These are phyloP conservation scores for Tylopilus rubrobrunneus DNA, from an alignment of 768 basidiomycete genomes.

Conservation along the genomic window DNA sequence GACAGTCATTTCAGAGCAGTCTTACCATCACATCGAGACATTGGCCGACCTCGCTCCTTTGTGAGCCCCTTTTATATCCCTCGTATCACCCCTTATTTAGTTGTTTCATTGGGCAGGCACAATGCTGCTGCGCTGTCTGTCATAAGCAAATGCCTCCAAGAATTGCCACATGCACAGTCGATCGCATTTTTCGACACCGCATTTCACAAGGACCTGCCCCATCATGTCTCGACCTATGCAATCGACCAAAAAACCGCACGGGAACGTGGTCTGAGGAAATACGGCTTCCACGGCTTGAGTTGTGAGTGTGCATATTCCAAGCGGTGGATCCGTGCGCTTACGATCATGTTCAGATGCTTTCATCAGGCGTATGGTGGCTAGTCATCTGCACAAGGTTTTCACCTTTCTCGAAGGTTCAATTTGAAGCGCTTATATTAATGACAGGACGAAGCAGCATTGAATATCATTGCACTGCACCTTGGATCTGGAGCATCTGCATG, in stretches of 20 bases:
- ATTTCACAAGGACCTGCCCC: conserved; percentile 75
- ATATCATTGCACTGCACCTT: conserved; percentile 81
- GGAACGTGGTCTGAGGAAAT: conserved; percentile 73
- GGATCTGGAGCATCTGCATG: conserved; percentile 89
- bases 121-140: conserved; percentile 60
- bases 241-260: conserved; percentile 61
- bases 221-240: conserved; percentile 75
- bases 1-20: conserved; percentile 61
- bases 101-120: conserved; percentile 38
- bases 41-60: conserved; percentile 81
- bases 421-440: background rate
- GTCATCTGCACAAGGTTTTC: conserved; percentile 51
- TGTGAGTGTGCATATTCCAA: conserved; percentile 36
- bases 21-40: conserved; percentile 67
- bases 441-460: conserved; percentile 47
- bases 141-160: conserved; percentile 55
- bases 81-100: conserved; percentile 23
- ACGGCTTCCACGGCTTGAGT: conserved; percentile 88
- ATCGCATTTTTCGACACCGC: conserved; percentile 88
- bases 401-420: background rate
- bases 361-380: conserved; percentile 62
- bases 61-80: conserved; percentile 52
- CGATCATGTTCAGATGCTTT: conserved; percentile 46
- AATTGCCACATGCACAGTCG: conserved; percentile 63
- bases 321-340: background rate